Percentiles rank a stretch among this genome's conserved stretches.
phyloP scores from a whole-genome alignment of 23 red algal genomes.

The Gracilaria gracilis region DNA sequence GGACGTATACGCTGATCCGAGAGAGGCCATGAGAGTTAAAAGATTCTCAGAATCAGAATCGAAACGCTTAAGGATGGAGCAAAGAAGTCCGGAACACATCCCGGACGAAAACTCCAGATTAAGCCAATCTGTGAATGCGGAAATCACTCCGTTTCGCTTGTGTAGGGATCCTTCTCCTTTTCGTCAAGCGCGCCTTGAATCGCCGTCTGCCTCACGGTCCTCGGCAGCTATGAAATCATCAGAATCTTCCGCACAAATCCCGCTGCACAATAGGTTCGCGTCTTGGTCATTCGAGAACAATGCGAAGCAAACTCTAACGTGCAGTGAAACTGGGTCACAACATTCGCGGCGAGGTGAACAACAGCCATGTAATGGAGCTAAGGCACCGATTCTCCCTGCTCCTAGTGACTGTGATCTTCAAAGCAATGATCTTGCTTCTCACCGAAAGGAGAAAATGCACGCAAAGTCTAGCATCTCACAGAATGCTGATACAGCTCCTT shows the following conservation, averaged over 20 bases:
- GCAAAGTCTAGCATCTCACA: not conserved
- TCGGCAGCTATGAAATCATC: conserved; percentile 18
- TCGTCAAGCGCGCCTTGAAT: not conserved
- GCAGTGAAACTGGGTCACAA: not conserved
- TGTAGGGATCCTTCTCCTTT: conserved; percentile 18
- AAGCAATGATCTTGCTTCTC: not conserved
- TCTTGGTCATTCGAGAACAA: not conserved
- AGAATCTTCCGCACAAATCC: conserved; percentile 5
- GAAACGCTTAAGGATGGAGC: not conserved
- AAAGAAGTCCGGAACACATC: not conserved
- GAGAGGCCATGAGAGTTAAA: not conserved
- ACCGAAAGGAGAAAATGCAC: not conserved
- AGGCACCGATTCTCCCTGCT: not conserved
- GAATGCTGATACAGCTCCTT: not conserved
- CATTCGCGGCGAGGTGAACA: not conserved
- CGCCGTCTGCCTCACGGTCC: conserved; percentile 14
- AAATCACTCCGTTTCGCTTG: not conserved
- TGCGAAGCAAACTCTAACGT: not conserved
- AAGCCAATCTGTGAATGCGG: not conserved
- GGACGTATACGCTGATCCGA: not conserved
- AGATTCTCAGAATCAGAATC: not conserved
- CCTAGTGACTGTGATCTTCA: not conserved
- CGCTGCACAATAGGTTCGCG: conserved; percentile 4
- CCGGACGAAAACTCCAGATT: not conserved
- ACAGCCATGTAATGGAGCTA: not conserved